Base-by-base conservation (phyloP, 1,284 basidiomycete genomes). In the Megacollybia platyphylla region DNA sequence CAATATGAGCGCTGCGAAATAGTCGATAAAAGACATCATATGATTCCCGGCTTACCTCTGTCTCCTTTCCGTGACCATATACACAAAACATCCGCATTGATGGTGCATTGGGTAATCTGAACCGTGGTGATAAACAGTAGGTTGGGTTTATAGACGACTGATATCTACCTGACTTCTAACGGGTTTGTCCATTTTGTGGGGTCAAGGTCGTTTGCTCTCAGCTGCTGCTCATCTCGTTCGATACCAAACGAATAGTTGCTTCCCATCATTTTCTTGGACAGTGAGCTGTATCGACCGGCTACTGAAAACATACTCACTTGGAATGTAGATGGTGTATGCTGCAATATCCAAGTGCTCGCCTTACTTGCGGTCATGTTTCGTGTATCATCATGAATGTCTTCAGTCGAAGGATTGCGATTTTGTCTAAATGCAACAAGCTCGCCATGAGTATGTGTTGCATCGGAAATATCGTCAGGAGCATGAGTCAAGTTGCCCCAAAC, bases 21-120 rank as follows among this genome's bases (percentile, higher is more conserved):
- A 42, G 15, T 36, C 10, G 31, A 11, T 34, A 34, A 11, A 34
- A 34, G 15, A 11, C 10, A 34, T 34, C 2, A 34, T 15, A 28
- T 38, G 29, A 26, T 9, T 34, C 31, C 34, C 13, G 6, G 54
- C 70, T 53, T 38, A 83, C 85, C 73, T 97, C 96, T 0, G 96
- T 98, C 52, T 93, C 86, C 58, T 97, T 97, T 15, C 96, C 96
- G 50, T 90, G 84, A 0, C 94, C 96, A 60, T 98, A 97, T 7
- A 93, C 73, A 52, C 94, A 97, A 61, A 84, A 89, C 17, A 97
- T 80, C 58, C 87, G 92, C 82, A 97, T 87, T 1, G 81, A 86
- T 0, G 93, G 93, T 0, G 94, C 94, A 40, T 82, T 65, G 0
- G 94, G 94, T n/a, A 91, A 65, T 54, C 84, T 87, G 48, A 3